These are phyloP conservation scores for Simplicillium aogashimaense DNA, from an alignment of 2,329 filamentous ascomycete genomes.

Conservation along the genomic window DNA sequence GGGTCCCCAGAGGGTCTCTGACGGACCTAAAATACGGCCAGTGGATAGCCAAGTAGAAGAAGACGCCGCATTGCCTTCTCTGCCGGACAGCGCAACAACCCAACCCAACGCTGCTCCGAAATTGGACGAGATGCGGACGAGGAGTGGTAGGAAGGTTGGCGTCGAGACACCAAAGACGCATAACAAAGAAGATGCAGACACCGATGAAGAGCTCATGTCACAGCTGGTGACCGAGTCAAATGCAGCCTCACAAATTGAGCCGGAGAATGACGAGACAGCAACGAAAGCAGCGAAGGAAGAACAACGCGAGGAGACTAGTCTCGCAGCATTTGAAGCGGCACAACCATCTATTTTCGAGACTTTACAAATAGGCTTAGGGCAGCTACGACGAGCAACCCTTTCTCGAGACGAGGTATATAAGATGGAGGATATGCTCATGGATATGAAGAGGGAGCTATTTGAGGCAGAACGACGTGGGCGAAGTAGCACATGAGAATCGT, in stretches of 20 bases:
- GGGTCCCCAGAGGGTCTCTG: too few species aligned
- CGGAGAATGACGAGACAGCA: slow-evolving; percentile 9
- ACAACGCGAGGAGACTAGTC: slow-evolving; percentile 2
- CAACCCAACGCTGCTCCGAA: too few species aligned
- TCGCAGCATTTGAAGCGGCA: neutral
- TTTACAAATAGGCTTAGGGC: slow-evolving; percentile 34
- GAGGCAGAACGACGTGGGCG: slow-evolving; percentile 55
- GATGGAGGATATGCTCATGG: slow-evolving; percentile 71
- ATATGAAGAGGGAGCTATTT: slow-evolving; percentile 65
- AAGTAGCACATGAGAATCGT: neutral
- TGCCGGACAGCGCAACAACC: too few species aligned
- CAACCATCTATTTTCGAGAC: slow-evolving; percentile 18
- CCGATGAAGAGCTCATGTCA: slow-evolving; percentile 30
- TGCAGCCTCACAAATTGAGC: slow-evolving; percentile 24
- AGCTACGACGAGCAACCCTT: slow-evolving; percentile 49
- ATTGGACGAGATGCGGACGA: too few species aligned
- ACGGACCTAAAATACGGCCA: too few species aligned
- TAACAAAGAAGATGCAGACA: slow-evolving; percentile 18
- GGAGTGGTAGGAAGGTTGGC: slow-evolving; percentile 4
- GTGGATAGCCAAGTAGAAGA: too few species aligned
- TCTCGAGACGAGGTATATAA: slow-evolving; percentile 56
- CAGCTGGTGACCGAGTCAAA: slow-evolving; percentile 29
- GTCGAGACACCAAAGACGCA: neutral
- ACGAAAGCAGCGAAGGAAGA: slow-evolving; percentile 1
- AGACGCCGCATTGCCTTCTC: too few species aligned